Evolutionary conservation across 768 basidiomycete genomes (phyloP).

Genomic region (Lentinula raphanica): DNA sequence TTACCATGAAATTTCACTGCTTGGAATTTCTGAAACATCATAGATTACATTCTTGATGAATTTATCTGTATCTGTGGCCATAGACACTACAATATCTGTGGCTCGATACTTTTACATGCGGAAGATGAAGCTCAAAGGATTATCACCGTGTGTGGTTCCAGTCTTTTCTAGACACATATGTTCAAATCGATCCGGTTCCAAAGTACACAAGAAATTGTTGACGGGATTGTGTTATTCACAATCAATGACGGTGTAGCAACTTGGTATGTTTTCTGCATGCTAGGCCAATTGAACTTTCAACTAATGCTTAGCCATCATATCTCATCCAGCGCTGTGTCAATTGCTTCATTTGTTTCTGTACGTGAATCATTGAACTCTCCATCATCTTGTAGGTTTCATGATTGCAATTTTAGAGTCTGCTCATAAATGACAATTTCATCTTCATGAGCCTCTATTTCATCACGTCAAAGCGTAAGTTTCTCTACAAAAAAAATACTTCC

Average conservation of each 20-base stretch:
- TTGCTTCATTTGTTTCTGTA: conserved; percentile 7
- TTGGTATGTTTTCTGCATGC: neutral
- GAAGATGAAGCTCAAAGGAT: conserved; percentile 7
- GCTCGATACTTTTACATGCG: conserved; percentile 9
- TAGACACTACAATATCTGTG: conserved; percentile 7
- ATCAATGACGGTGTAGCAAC: conserved; percentile 11
- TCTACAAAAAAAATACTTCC: neutral
- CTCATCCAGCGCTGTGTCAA: conserved; percentile 7
- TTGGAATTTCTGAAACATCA: too few species aligned
- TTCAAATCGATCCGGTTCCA: neutral
- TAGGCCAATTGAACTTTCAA: too few species aligned
- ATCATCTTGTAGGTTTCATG: neutral
- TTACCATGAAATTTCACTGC: too few species aligned
- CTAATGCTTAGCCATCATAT: neutral
- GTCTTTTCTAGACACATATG: neutral
- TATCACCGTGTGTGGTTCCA: conserved; percentile 4
- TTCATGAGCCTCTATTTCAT: conserved; percentile 7
- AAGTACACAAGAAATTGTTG: conserved; percentile 11
- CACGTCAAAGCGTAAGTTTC: conserved; percentile 5
- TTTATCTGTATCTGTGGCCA: conserved; percentile 8
- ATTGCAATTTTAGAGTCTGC: conserved; percentile 1
- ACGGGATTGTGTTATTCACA: conserved; percentile 10
- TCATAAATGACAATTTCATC: conserved; percentile 9
- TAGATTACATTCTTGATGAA: conserved; percentile 8
- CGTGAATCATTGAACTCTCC: neutral